Percentiles rank a stretch among this genome's conserved stretches.
Conservation (phyloP, 2,329 filamentous ascomycete genomes). For the Alternaria conjuncta region DNA sequence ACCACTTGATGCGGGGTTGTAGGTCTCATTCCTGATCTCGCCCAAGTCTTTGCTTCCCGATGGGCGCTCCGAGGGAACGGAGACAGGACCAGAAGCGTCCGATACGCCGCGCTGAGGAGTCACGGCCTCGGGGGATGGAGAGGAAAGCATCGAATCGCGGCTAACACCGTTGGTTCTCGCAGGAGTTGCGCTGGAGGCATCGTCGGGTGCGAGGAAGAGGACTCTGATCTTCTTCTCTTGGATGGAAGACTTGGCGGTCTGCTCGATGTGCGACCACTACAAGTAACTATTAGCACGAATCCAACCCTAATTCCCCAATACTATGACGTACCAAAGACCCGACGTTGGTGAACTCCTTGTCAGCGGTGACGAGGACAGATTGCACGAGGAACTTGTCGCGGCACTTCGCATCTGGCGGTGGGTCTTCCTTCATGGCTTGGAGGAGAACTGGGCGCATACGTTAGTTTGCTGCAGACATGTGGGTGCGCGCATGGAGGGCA, state of each 20-base stretch:
- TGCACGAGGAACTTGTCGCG: constrained; percentile 98
- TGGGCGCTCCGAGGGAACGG: constrained; percentile 48
- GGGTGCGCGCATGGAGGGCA: constrained; percentile 12
- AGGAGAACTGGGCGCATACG: constrained; percentile 72
- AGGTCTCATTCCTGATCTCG: constrained; percentile 50
- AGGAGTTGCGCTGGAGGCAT: constrained; percentile 44
- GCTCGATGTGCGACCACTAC: constrained; percentile 78
- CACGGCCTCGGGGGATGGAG: constrained; percentile 58
- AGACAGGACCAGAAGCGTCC: constrained; percentile 47
- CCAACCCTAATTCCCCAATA: too few relatives aligned
- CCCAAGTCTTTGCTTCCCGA: constrained; percentile 49
- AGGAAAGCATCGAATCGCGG: constrained; percentile 53
- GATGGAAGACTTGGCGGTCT: constrained; percentile 75
- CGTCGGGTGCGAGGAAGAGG: constrained; percentile 74
- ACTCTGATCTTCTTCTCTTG: constrained; percentile 97
- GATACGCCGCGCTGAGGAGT: constrained; percentile 52
- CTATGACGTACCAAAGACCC: constrained; percentile 72
- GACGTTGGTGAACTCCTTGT: constrained; percentile 84
- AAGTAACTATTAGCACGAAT: constrained; percentile 15
- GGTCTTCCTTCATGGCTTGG: constrained; percentile 97
- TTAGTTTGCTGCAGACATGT: constrained; percentile 31
- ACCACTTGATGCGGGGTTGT: constrained; percentile 48
- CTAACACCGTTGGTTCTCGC: constrained; percentile 44
- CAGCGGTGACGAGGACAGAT: constrained; percentile 80
- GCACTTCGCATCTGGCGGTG: constrained; percentile 83